These are phyloP conservation scores for Bruguiera hainesii DNA, from an alignment of 441 rosid species.

Conservation along the genomic window DNA sequence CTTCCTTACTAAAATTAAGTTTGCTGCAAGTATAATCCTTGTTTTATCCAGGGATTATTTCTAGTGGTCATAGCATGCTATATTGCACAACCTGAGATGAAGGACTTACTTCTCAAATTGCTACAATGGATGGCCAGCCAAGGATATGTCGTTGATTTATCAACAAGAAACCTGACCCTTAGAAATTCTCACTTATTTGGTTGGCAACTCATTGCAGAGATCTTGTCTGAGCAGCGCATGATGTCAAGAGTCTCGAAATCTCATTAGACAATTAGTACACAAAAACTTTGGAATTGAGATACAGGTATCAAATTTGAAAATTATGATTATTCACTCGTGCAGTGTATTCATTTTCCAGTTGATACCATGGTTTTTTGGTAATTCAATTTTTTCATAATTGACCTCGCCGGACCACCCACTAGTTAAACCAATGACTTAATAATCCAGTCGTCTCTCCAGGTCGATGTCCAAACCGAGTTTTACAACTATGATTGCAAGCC, in stretches of 20 bases:
- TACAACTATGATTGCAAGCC: no score
- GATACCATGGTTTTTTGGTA: neutral
- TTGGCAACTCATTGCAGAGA: conserved; percentile 57
- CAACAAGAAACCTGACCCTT: conserved; percentile 69
- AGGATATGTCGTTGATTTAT: conserved; percentile 64
- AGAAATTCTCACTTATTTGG: conserved; percentile 75
- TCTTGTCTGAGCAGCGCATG: conserved; percentile 60
- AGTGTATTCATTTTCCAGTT: neutral
- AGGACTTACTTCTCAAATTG: conserved; percentile 68
- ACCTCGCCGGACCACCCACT: no score
- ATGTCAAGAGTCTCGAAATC: conserved; percentile 39
- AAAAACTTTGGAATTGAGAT: neutral
- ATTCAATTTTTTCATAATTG: neutral
- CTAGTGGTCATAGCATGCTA: conserved; percentile 55
- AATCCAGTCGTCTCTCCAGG: no score
- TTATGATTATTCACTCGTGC: neutral
- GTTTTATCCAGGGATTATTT: conserved; percentile 53
- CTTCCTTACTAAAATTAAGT: neutral
- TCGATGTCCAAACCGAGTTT: no score
- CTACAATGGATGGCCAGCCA: conserved; percentile 89
- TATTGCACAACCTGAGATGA: conserved; percentile 61
- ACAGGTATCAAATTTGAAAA: conserved; percentile 1
- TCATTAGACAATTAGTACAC: conserved; percentile 16
- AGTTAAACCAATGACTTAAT: no score
- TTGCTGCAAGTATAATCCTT: conserved; percentile 1